A percentile compares a stretch with the other conserved stretches of the same genome.
These are phyloP conservation scores for Salix viminalis DNA, from an alignment of 345 rosid species.

Conservation along the genomic window DNA sequence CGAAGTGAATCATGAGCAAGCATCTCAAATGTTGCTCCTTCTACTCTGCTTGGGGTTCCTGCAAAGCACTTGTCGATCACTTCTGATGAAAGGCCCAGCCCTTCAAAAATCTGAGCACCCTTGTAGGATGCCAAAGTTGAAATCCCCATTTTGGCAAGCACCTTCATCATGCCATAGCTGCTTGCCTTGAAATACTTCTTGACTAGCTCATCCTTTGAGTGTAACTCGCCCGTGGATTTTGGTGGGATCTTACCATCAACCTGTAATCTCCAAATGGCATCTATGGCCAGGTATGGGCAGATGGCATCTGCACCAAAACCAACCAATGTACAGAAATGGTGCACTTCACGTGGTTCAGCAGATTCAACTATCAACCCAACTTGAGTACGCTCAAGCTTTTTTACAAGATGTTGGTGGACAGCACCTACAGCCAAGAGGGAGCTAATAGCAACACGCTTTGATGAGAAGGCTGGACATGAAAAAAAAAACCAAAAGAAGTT, in stretches of 20 bases:
- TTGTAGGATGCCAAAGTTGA: constrained; percentile 97
- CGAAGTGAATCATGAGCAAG: constrained; percentile 84
- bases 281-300: constrained; percentile 87
- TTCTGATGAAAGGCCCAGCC: constrained; percentile 91
- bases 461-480: constrained; percentile 60
- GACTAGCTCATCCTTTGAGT: constrained; percentile 78
- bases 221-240: constrained; percentile 72
- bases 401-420: constrained; percentile 92
- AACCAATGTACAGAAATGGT: constrained; percentile 94
- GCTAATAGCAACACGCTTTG: constrained; percentile 80
- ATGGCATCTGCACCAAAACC: constrained; percentile 99
- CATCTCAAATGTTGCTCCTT: constrained; percentile 98
- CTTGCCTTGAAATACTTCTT: constrained; percentile 96
- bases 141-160: constrained; percentile 99
- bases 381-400: constrained; percentile 81
- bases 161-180: constrained; percentile 99
- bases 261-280: constrained; percentile 83
- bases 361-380: constrained; percentile 92
- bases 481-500: not conserved
- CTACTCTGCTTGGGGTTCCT: constrained; percentile 98
- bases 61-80: constrained; percentile 97
- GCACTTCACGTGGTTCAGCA: constrained; percentile 99
- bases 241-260: constrained; percentile 95
- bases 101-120: constrained; percentile 99
- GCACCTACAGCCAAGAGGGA: constrained; percentile 99